Evolutionary conservation across 164 flowering plant species (phyloP), one percentile per base, ranked within the genome.

Genomic region (Brasenia schreberi): DNA sequence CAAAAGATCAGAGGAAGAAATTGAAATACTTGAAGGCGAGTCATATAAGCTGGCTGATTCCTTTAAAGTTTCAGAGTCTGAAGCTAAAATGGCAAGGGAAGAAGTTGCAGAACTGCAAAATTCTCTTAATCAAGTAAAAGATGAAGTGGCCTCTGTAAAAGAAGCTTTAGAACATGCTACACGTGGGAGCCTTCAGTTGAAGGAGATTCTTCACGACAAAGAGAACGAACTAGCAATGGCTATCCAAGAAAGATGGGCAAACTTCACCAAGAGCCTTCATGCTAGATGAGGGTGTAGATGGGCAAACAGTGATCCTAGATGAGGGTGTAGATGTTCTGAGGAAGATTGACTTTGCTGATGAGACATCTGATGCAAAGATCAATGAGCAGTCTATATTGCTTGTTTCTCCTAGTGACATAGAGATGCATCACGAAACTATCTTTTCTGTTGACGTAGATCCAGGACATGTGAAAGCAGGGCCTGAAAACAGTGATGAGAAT

Each of bases 341-440:
- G 65, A 90, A 81, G 49, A 83, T 83, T 63, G 89, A 84, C 42
- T 84, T 86, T 69, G 82, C 89, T 33, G 90, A 80, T 71, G 85
- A 88, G n/a, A n/a, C n/a, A n/a, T n/a, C n/a, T n/a, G n/a, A n/a
- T n/a, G n/a, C n/a, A 14, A 49, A 49, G 10, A 49, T 49, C 56
- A 49, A 49, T 49, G 56, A 49, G 56, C 10, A 49, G 16, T 49
- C 56, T 49, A 49, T 49, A 9, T 49, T 49, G 56, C 12, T 49
- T 49, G 56, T 49, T 49, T 9, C 56, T 14, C 56, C 56, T 9
- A 14, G 16, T 49, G 16, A 49, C 16, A 4, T 49, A 49, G 56
- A 49, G 56, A 49, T 9, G 56, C 56, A 49, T 9, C 9, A 49
- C 16, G 16, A 49, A 49, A 14, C 10, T 49, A 49, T 9, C 12